Conservation (phyloP, 192 early-diverging fungal species). For the Funneliformis mosseae region DNA sequence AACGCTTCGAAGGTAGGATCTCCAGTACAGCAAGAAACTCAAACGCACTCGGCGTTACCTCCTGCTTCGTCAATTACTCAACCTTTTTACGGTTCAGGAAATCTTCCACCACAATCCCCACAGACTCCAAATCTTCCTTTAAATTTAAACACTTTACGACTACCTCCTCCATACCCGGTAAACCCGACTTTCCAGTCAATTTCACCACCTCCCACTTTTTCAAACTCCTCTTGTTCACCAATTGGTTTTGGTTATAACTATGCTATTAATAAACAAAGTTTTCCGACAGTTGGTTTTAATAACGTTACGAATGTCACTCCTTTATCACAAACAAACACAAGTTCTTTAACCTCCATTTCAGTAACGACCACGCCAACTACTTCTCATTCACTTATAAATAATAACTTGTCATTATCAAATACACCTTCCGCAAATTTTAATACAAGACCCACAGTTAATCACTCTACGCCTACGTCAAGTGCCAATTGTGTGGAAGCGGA, state of each 20-base stretch:
- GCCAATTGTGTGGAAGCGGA: background rate
- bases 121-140: background rate
- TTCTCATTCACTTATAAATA: background rate
- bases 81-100: background rate
- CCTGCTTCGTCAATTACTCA: constrained; percentile 14
- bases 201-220: background rate
- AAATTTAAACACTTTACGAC: background rate
- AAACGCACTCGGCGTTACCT: background rate
- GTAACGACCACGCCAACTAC: background rate
- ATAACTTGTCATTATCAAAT: background rate
- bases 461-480: background rate
- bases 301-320: background rate
- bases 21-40: constrained; percentile 2
- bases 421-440: background rate
- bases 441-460: background rate
- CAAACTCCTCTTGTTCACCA: background rate
- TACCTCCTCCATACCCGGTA: background rate
- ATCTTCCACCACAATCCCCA: constrained; percentile 12
- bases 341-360: background rate
- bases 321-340: background rate
- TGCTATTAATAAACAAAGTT: background rate
- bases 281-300: constrained; percentile 1
- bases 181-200: background rate
- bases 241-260: background rate
- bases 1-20: background rate